phyloP scores from a whole-genome alignment of 495 filamentous ascomycete genomes.

The Penicillium arizonense region DNA sequence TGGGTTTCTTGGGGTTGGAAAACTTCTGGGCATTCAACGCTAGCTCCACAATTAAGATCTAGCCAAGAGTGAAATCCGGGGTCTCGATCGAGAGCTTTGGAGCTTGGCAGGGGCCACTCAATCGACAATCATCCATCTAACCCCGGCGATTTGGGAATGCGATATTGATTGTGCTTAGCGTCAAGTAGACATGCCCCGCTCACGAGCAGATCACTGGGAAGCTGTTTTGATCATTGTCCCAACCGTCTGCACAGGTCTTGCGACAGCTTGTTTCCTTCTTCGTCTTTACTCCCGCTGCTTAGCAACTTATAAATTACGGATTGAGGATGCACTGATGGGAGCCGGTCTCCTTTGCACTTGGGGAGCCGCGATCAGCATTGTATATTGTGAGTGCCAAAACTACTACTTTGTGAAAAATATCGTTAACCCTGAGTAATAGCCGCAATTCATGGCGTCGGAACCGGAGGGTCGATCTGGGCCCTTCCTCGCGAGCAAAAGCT shows the following conservation, averaged over 20 bases:
- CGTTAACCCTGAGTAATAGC: background rate
- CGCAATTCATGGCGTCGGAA: conserved; percentile 5
- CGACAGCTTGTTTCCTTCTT: conserved; percentile 18
- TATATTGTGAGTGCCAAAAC: conserved; percentile 17
- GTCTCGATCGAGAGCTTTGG: too few species aligned
- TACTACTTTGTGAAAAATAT: background rate
- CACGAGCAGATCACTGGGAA: conserved; percentile 8
- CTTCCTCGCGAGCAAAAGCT: conserved; percentile 1
- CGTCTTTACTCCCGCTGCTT: conserved; percentile 17
- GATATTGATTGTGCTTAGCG: too few species aligned
- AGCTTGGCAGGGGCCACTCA: too few species aligned
- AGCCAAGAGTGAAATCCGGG: too few species aligned
- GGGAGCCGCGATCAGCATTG: conserved; percentile 12
- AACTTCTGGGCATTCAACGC: too few species aligned
- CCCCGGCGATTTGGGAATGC: too few species aligned
- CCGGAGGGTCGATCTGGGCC: conserved; percentile 3
- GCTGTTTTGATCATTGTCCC: conserved; percentile 15
- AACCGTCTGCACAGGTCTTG: conserved; percentile 12
- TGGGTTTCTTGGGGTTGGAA: too few species aligned
- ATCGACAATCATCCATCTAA: too few species aligned
- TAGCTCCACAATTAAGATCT: too few species aligned
- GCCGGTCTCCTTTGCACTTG: conserved; percentile 18
- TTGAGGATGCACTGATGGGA: conserved; percentile 21
- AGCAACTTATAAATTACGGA: background rate
- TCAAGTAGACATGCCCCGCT: too few species aligned